These are phyloP conservation scores for Beta corolliflora DNA, from an alignment of 179 eudicot species.

Conservation along the genomic window DNA sequence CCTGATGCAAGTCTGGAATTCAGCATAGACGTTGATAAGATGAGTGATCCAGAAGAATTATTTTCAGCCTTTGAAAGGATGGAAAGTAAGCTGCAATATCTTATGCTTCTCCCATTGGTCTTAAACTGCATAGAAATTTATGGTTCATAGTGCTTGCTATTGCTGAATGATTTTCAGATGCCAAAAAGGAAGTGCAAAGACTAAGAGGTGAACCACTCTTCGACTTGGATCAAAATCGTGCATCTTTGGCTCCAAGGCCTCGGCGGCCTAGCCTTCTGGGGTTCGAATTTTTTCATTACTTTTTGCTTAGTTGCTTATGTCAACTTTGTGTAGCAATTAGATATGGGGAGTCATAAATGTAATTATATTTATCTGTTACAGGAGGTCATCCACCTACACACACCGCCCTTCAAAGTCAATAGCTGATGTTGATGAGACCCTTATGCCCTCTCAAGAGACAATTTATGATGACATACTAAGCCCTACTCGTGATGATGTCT, in stretches of 20 bases:
- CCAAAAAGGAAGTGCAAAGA: constrained; percentile 54
- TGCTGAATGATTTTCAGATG: constrained; percentile 43
- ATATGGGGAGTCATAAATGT: constrained; percentile 3
- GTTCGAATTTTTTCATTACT: constrained; percentile 36
- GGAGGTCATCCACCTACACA: constrained; percentile 56
- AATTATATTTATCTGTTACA: constrained; percentile 27
- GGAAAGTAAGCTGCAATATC: constrained; percentile 53
- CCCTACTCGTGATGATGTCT: constrained; percentile 27
- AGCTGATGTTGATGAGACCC: constrained; percentile 33
- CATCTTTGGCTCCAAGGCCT: constrained; percentile 35
- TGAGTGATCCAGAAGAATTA: constrained; percentile 60
- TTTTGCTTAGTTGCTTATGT: constrained; percentile 1
- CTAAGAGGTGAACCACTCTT: constrained; percentile 43
- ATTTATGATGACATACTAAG: constrained; percentile 27
- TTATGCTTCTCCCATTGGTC: background rate
- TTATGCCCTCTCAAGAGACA: constrained; percentile 51
- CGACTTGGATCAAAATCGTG: constrained; percentile 36
- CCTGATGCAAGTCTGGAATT: constrained; percentile 40
- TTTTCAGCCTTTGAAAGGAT: constrained; percentile 57
- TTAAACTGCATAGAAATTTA: background rate
- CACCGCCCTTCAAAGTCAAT: constrained; percentile 39
- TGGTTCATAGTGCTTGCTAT: constrained; percentile 1
- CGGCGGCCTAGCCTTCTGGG: constrained; percentile 64
- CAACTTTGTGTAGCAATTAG: background rate
- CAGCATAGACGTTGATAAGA: constrained; percentile 42